Conservation (phyloP, 306 rosid genomes). For the Pyrus bretschneideri region DNA sequence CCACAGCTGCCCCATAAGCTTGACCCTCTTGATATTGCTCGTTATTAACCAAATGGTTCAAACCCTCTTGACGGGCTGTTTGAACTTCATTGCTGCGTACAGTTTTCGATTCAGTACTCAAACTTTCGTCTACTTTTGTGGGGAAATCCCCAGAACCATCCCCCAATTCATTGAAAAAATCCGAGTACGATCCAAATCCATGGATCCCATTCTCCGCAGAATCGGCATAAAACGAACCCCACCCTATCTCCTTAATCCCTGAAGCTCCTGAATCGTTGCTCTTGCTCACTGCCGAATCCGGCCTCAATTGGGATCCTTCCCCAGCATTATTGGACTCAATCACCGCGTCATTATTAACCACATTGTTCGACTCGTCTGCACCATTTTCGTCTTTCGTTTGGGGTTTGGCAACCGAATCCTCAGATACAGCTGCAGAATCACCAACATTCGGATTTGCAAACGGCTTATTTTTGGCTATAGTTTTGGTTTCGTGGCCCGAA, state of each 20-base stretch:
- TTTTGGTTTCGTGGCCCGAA: constrained; percentile 8
- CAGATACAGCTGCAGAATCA: constrained; percentile 33
- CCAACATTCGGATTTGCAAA: constrained; percentile 41
- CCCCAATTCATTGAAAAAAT: constrained; percentile 63
- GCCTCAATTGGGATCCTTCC: constrained; percentile 20
- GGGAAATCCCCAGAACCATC: constrained; percentile 37
- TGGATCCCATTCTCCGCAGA: constrained; percentile 36
- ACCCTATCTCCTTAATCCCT: constrained; percentile 65
- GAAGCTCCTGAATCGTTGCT: constrained; percentile 24
- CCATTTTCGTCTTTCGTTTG: constrained; percentile 7
- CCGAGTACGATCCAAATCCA: constrained; percentile 62
- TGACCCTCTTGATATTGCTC: constrained; percentile 39
- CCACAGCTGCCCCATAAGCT: constrained; percentile 19
- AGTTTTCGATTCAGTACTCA: constrained; percentile 20
- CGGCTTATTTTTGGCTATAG: constrained; percentile 12
- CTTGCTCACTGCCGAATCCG: constrained; percentile 12
- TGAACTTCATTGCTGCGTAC: constrained; percentile 18
- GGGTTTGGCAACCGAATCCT: constrained; percentile 19
- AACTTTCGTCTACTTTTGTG: constrained; percentile 9
- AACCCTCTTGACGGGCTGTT: constrained; percentile 17
- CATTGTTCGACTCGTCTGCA: constrained; percentile 1
- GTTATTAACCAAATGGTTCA: constrained; percentile 27
- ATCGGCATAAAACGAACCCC: constrained; percentile 72
- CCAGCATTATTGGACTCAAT: constrained; percentile 22
- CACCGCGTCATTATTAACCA: neutral